Conservation (phyloP, 1,139 yeast species). For the Sporopachydermia cereana region DNA sequence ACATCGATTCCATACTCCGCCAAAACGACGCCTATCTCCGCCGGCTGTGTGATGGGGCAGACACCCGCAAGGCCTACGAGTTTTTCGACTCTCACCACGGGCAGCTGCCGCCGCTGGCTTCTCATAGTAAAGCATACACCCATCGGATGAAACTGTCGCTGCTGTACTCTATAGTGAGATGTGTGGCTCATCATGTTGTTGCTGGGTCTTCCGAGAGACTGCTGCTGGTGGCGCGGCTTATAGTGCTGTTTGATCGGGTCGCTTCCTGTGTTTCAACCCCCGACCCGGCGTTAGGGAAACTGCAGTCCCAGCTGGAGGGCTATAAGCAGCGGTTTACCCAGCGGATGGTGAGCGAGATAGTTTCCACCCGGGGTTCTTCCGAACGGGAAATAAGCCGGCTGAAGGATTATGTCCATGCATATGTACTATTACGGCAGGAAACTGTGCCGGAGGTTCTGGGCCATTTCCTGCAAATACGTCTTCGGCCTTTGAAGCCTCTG, state of each 20-base stretch:
- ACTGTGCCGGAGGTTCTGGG: not conserved
- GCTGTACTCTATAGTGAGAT: not conserved
- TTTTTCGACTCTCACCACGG: not conserved
- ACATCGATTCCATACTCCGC: constrained; percentile 34
- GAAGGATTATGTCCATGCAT: not conserved
- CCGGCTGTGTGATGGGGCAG: not conserved
- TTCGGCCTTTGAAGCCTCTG: not conserved
- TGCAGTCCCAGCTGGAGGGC: not conserved
- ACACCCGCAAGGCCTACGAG: not conserved
- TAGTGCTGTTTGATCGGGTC: not conserved
- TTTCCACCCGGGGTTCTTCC: not conserved
- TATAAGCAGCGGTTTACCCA: not conserved
- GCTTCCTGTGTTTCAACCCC: not conserved
- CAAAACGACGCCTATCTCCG: constrained; percentile 1
- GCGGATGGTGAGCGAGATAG: not conserved
- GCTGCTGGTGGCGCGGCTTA: not conserved
- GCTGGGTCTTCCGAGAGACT: not conserved
- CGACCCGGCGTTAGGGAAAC: not conserved
- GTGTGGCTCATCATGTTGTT: not conserved
- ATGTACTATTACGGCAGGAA: not conserved
- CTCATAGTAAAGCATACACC: not conserved
- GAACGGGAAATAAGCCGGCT: not conserved
- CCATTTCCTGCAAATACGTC: not conserved
- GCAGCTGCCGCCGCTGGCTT: not conserved
- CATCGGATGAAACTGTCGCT: not conserved